Conservation (phyloP, 2,329 filamentous ascomycete species). For the Aspergillus versicolor region DNA sequence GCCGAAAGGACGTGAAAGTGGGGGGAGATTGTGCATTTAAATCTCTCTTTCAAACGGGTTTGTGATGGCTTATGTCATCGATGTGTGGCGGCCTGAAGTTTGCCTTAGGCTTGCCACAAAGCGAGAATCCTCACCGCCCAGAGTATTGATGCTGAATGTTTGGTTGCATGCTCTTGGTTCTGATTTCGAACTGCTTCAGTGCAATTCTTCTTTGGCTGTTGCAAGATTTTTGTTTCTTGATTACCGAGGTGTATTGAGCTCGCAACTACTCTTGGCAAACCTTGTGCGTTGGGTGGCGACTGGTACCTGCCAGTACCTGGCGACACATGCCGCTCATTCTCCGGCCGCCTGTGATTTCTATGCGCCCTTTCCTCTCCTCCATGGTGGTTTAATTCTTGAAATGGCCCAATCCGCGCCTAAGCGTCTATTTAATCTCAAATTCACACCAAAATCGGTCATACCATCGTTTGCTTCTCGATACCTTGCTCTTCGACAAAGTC, state of each 20-base stretch:
- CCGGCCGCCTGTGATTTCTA: neutral
- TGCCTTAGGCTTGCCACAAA: constrained; percentile 27
- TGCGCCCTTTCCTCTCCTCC: neutral
- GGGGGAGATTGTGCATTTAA: constrained; percentile 20
- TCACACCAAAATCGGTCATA: constrained; percentile 21
- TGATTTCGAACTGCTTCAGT: neutral
- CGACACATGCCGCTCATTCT: neutral
- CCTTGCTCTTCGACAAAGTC: constrained; percentile 27
- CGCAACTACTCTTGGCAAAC: neutral
- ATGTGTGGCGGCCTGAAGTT: constrained; percentile 25
- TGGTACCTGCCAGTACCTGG: neutral
- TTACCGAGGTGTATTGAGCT: neutral
- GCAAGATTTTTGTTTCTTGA: neutral
- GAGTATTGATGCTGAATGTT: neutral
- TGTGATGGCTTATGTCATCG: constrained; percentile 14
- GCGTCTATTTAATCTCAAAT: constrained; percentile 26
- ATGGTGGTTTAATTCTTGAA: neutral
- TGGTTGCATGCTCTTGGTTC: neutral
- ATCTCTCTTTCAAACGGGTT: constrained; percentile 21
- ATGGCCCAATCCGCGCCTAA: constrained; percentile 22
- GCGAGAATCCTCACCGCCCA: constrained; percentile 15
- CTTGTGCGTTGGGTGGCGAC: neutral
- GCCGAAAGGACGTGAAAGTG: constrained; percentile 18
- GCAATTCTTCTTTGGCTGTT: neutral
- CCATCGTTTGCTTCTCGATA: constrained; percentile 33